A percentile compares a stretch with the other conserved stretches of the same genome.
These are phyloP conservation scores for Stipa capillata DNA, from an alignment of 176 grass and related monocot species.

Conservation along the genomic window DNA sequence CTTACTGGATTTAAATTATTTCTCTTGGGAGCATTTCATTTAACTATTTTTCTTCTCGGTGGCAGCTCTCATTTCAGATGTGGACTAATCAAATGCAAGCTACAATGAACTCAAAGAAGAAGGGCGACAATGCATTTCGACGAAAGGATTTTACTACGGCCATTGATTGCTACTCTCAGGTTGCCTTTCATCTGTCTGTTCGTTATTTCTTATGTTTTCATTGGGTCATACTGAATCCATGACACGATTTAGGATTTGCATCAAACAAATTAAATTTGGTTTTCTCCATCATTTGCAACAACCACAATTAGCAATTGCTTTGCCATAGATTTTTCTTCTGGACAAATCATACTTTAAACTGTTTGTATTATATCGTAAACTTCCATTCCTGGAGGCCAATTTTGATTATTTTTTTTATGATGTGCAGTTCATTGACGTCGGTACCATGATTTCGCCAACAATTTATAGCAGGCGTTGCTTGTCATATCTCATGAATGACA, in stretches of 20 bases:
- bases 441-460: constrained; percentile 56
- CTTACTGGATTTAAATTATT: neutral
- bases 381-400: neutral
- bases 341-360: neutral
- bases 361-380: neutral
- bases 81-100: constrained; percentile 76
- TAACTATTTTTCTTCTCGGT: neutral
- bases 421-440: constrained; percentile 52
- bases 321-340: neutral
- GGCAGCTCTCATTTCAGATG: constrained; percentile 69
- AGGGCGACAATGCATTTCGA: constrained; percentile 48
- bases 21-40: neutral
- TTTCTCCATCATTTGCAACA: neutral
- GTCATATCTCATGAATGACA: constrained; percentile 50
- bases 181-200: neutral
- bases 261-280: neutral
- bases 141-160: constrained; percentile 62
- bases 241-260: neutral
- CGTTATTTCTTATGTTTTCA: neutral
- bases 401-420: neutral
- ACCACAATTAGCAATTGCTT: neutral
- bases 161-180: constrained; percentile 57
- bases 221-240: neutral
- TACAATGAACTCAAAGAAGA: constrained; percentile 57
- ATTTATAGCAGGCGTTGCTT: constrained; percentile 51